Evolutionary conservation across 805 yeast species (phyloP), one percentile per base, ranked within the genome.

Genomic region (Ogataea pini): DNA sequence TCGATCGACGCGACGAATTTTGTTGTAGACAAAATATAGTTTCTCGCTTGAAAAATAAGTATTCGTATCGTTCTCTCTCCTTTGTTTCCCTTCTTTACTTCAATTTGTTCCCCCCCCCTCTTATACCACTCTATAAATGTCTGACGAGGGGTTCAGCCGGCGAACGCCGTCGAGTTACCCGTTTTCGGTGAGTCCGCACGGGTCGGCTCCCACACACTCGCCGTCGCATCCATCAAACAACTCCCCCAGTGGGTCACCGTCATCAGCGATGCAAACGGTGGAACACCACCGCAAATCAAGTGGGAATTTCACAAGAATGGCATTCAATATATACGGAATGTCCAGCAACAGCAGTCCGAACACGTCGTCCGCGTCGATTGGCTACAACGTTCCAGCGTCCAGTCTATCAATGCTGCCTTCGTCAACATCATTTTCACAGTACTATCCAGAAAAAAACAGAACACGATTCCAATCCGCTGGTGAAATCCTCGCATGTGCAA

Each of bases 321-420:
- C 86, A 0, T 80, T 78, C 68, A 77, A 79, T 55, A 78, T 80
- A 31, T 81, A 81, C 61, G 85, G 85, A 16, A 59, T 54, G 27
- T 58, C 68, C 16, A 56, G 64, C 10, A 49, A 34, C 19, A 45
- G 20, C 24, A 50, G 47, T n/a, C 48, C 49, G 31, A 50, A 38
- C 41, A 44, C 34, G 18, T 42, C 59, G 18, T 27, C 51, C n/a
- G 25, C 55, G 28, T 46, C 52, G 18, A 37, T 52, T 32, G 48
- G 36, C 32, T 36, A 47, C 33, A 54, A 47, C 46, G 46, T 37
- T 48, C 62, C 61, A 42, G 51, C 57, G 36, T 54, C 56, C 28
- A 57, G 60, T 47, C 47, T 56, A 47, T 50, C 56, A 20, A 49
- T 48, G 22, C 39, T 57, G 36, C 51, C 62, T 25, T 41, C 56